Conservation (phyloP, 2,329 filamentous ascomycete genomes). For the Phaeosphaeriaceae sp. region DNA sequence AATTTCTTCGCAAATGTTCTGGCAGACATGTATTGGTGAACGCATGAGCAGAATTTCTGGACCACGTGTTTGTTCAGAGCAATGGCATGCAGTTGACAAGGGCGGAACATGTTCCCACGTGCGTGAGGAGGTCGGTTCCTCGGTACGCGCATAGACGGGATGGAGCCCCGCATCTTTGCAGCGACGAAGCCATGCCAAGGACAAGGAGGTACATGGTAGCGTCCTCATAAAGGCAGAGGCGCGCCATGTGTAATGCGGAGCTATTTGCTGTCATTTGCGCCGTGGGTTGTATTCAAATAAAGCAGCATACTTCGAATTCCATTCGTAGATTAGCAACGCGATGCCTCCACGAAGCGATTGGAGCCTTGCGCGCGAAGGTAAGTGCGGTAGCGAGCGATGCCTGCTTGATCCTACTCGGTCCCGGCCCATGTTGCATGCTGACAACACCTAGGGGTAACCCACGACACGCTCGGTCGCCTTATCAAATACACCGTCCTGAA, state of each 20-base stretch:
- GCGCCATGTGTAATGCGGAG: neutral
- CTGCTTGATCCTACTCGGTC: neutral
- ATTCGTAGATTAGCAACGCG: neutral
- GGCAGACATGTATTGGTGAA: neutral
- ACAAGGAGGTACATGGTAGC: neutral
- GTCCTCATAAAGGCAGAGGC: constrained; percentile 3
- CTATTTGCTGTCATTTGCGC: neutral
- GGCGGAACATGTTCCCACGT: neutral
- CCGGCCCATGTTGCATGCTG: neutral
- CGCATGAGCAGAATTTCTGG: neutral
- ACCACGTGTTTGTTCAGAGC: neutral
- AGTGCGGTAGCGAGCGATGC: neutral
- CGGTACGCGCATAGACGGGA: neutral
- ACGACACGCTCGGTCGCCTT: constrained; percentile 65
- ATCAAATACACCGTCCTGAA: constrained; percentile 69
- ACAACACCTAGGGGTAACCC: constrained; percentile 41
- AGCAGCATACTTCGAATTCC: neutral
- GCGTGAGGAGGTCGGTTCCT: neutral
- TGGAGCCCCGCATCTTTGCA: neutral
- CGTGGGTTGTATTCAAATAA: neutral
- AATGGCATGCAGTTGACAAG: neutral
- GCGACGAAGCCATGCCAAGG: neutral
- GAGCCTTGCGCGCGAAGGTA: constrained; percentile 49
- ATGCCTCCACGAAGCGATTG: constrained; percentile 50
- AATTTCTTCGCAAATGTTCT: neutral